Evolutionary conservation across 2,329 filamentous ascomycete genomes (phyloP).

Genomic region (Aaosphaeria pasadenensis): DNA sequence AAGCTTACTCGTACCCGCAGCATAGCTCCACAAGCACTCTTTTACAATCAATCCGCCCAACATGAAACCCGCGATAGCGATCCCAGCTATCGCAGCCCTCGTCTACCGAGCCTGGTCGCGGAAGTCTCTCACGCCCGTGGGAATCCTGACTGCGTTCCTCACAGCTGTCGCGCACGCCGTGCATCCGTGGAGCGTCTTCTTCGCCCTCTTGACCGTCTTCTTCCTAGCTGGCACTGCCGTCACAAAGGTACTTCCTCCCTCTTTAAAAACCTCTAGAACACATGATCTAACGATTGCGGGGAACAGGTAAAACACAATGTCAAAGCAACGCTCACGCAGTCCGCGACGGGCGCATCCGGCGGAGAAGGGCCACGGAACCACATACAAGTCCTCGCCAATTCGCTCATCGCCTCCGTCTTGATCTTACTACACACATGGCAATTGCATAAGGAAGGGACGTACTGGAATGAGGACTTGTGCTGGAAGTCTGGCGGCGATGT

Average conservation of each 20-base stretch:
- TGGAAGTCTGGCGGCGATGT: slow-evolving; percentile 39
- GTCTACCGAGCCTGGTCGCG: slow-evolving; percentile 39
- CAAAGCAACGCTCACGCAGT: slow-evolving; percentile 78
- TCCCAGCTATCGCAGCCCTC: slow-evolving; percentile 34
- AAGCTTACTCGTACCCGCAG: not conserved
- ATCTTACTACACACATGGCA: slow-evolving; percentile 52
- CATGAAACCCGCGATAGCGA: slow-evolving; percentile 30
- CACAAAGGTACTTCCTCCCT: slow-evolving; percentile 66
- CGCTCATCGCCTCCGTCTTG: slow-evolving; percentile 68
- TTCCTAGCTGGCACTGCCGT: slow-evolving; percentile 81
- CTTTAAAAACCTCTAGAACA: slow-evolving; percentile 3
- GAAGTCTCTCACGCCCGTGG: slow-evolving; percentile 70
- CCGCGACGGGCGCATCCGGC: slow-evolving; percentile 67
- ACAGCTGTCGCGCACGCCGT: slow-evolving; percentile 79
- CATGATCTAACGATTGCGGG: not conserved
- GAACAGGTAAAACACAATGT: slow-evolving; percentile 76
- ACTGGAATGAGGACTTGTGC: slow-evolving; percentile 31
- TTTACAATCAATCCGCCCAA: slow-evolving; percentile 1
- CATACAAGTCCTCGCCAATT: slow-evolving; percentile 89
- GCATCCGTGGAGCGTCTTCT: slow-evolving; percentile 95
- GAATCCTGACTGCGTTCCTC: slow-evolving; percentile 67
- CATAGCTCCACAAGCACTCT: not conserved
- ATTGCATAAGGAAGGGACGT: slow-evolving; percentile 36
- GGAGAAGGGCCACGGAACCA: slow-evolving; percentile 82
- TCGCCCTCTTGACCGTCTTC: slow-evolving; percentile 77